Percentiles rank a stretch among this genome's conserved stretches.
phyloP scores from a whole-genome alignment of 2,329 filamentous ascomycete species.

The Phyllachora maydis region DNA sequence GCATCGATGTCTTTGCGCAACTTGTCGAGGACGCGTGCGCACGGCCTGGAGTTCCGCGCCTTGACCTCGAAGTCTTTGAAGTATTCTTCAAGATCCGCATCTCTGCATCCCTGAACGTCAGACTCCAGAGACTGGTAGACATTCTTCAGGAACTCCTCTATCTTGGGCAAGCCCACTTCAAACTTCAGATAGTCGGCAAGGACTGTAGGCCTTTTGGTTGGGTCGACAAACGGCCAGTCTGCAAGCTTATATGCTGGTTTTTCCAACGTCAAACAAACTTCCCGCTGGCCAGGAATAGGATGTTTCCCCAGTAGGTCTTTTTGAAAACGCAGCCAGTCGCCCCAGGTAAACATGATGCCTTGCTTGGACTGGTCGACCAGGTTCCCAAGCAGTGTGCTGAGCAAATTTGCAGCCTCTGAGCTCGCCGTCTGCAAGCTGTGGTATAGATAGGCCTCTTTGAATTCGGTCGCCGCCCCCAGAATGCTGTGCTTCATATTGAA shows the following conservation, averaged over 20 bases:
- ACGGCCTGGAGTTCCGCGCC: slow-evolving; percentile 8
- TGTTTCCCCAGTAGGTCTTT: background rate
- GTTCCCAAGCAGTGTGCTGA: slow-evolving; percentile 29
- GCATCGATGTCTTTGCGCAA: slow-evolving; percentile 14
- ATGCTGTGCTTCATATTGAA: slow-evolving; percentile 36
- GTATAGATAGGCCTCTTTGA: slow-evolving; percentile 44
- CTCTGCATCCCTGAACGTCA: too few relatives aligned
- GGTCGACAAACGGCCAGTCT: too few relatives aligned
- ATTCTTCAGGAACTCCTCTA: slow-evolving; percentile 14
- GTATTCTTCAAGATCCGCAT: background rate
- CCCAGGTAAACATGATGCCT: slow-evolving; percentile 23
- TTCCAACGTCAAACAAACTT: too few relatives aligned
- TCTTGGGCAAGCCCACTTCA: slow-evolving; percentile 19
- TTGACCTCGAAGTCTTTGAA: slow-evolving; percentile 13
- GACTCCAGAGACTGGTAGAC: slow-evolving; percentile 12
- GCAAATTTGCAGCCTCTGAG: slow-evolving; percentile 17
- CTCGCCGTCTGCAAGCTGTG: slow-evolving; percentile 27
- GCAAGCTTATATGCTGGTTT: too few relatives aligned
- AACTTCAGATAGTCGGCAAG: slow-evolving; percentile 46
- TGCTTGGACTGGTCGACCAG: slow-evolving; percentile 39
- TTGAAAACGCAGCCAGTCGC: too few relatives aligned
- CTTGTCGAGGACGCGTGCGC: slow-evolving; percentile 11
- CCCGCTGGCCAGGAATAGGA: background rate
- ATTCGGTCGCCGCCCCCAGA: slow-evolving; percentile 43
- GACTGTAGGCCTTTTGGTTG: background rate